Base-by-base conservation (phyloP, 768 basidiomycete genomes). In the Rickenella mellea region DNA sequence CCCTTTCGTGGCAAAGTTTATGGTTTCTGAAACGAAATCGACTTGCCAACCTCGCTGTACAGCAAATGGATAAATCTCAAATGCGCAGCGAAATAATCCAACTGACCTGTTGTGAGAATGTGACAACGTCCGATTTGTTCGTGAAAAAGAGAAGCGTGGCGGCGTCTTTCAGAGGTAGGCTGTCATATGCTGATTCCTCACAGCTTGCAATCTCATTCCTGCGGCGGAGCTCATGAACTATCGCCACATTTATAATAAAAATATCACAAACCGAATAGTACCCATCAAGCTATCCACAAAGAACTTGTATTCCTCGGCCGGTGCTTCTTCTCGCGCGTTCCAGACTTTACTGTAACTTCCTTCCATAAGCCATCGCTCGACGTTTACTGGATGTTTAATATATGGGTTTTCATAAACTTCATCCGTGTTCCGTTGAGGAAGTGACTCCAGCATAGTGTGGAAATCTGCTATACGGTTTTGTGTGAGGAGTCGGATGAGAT, bases 321-420 rank as follows among this genome's bases (percentile, higher is more conserved):
- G 91, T 1, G 92, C 88, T 53, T 91, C 82, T 49, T 87, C 87
- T 50, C 92, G 77, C 27, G 93, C 93, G 54, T 86, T 80, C 88
- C 93, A 99, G 9, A 97, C 94, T 60, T 94, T 94, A 63, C 88
- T 90, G 61, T 98, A 99, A 54, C 85, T 86, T 28, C 94, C 94
- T 60, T 98, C 94, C 94, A 99, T 99, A 33, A 98, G 73, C 88
- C 93, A 97, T 39, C 86, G 73, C 60, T 99, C 94, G 47, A 93
- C 77, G 58, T 92, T 87, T 44, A 92, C 83, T 10, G 89, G 87
- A 58, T 91, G 90, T 41, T 75, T 71, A 54, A 92, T 78, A 57
- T 70, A 89, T 5, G 78, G 74, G 58, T 84, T 85, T 25, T 76
- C 69, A 24, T 69, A 65, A 47, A 83, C 78, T 33, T 72, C 71